Evolutionary conservation across 768 basidiomycete genomes (phyloP).

Genomic region (Amanita fuliginea): DNA sequence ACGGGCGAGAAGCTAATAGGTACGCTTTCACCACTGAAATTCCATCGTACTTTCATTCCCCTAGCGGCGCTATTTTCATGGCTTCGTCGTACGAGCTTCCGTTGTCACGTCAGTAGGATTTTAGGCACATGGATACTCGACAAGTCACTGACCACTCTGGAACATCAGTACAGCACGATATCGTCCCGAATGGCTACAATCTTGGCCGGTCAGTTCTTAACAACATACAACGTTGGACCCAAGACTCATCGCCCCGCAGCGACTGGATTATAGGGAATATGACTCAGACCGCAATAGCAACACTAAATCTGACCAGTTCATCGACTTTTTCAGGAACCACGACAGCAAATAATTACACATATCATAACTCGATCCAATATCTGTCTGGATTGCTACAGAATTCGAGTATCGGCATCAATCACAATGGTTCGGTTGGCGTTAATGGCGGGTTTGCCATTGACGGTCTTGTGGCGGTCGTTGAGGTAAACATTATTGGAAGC

Average conservation of each 20-base stretch:
- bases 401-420: slow-evolving; percentile 60
- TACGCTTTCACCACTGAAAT: slow-evolving; percentile 15
- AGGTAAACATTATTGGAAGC: slow-evolving; percentile 46
- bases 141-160: not conserved
- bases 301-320: slow-evolving; percentile 39
- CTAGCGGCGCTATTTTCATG: slow-evolving; percentile 60
- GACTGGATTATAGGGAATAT: slow-evolving; percentile 85
- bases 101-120: slow-evolving; percentile 31
- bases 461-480: slow-evolving; percentile 73
- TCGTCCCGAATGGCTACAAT: slow-evolving; percentile 73
- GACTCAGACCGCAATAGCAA: slow-evolving; percentile 40
- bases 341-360: slow-evolving; percentile 57
- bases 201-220: slow-evolving; percentile 45
- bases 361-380: slow-evolving; percentile 59
- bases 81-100: slow-evolving; percentile 67
- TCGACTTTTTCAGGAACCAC: slow-evolving; percentile 56
- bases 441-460: slow-evolving; percentile 59
- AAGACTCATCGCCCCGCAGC: slow-evolving; percentile 20
- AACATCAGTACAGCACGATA: slow-evolving; percentile 48
- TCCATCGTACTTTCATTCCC: slow-evolving; percentile 12
- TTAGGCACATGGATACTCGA: not conserved
- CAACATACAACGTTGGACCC: not conserved
- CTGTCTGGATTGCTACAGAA: slow-evolving; percentile 62
- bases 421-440: slow-evolving; percentile 41
- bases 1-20: slow-evolving; percentile 53